Evolutionary conservation across 768 basidiomycete genomes (phyloP).

Genomic region (Termitomyces sp.): DNA sequence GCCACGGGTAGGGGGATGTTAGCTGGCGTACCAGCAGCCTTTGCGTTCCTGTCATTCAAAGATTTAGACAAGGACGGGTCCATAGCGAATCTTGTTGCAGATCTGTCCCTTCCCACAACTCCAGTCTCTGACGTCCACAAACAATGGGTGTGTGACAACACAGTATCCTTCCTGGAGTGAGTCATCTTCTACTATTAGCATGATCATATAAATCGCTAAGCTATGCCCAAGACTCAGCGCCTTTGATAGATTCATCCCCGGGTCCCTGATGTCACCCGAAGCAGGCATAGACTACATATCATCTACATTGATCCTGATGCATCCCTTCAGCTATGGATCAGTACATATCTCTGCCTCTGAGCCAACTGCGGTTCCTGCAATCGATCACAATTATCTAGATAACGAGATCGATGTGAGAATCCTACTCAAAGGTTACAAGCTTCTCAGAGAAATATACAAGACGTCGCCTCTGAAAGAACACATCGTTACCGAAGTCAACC

Average conservation of each 20-base stretch:
- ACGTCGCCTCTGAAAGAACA: conserved; percentile 3
- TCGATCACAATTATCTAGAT: conserved; percentile 18
- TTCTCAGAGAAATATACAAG: conserved; percentile 14
- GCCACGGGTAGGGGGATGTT: background rate
- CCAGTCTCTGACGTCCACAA: background rate
- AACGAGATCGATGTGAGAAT: conserved; percentile 21
- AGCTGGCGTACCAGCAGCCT: background rate
- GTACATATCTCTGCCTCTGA: conserved; percentile 26
- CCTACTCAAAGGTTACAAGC: conserved; percentile 20
- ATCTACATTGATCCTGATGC: conserved; percentile 23
- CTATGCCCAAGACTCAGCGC: background rate
- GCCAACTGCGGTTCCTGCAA: conserved; percentile 14
- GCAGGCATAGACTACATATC: conserved; percentile 21
- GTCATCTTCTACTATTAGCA: background rate
- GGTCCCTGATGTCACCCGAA: conserved; percentile 4
- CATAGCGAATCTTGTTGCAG: background rate
- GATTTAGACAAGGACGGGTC: background rate
- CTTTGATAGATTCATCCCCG: background rate
- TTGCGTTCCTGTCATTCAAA: background rate
- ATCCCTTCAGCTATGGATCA: conserved; percentile 37
- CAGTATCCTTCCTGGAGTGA: conserved; percentile 7
- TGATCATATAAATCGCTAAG: too few relatives aligned
- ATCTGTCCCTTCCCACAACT: background rate
- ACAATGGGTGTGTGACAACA: background rate
- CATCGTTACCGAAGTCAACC: background rate